A percentile compares a stretch with the other conserved stretches of the same genome.
Conservation (phyloP, 768 basidiomycete genomes). For the Lactifluus echinatus region DNA sequence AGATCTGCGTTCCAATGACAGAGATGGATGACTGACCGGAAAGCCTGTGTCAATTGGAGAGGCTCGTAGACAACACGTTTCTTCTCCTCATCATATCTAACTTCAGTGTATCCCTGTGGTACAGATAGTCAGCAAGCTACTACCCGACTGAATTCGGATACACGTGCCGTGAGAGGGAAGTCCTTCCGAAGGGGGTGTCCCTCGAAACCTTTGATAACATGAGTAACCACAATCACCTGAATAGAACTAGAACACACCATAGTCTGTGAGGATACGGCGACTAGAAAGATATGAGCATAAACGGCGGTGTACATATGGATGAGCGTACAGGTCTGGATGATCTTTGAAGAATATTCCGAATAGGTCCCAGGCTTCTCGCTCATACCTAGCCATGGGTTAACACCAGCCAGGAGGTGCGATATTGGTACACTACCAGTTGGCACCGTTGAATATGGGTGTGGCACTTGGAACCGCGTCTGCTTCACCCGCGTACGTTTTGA, state of each 20-base stretch:
- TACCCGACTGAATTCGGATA: not conserved
- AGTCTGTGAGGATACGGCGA: conserved; percentile 96
- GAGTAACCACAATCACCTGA: conserved; percentile 4
- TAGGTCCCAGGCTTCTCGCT: conserved; percentile 97
- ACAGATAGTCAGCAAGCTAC: not conserved
- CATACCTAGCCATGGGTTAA: conserved; percentile 53
- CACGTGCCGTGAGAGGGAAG: conserved; percentile 86
- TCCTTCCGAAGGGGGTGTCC: conserved; percentile 97
- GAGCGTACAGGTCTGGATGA: conserved; percentile 88
- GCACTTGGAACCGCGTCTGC: conserved; percentile 84
- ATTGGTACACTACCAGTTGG: conserved; percentile 67
- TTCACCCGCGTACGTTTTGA: conserved; percentile 96
- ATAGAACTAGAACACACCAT: conserved; percentile 45
- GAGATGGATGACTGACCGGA: conserved; percentile 55
- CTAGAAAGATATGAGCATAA: conserved; percentile 33
- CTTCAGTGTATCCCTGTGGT: conserved; percentile 89
- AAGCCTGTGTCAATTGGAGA: conserved; percentile 94
- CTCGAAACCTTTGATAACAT: conserved; percentile 62
- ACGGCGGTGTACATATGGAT: conserved; percentile 1
- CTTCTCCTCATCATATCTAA: conserved; percentile 95
- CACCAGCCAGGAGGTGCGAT: not conserved
- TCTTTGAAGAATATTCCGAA: conserved; percentile 94
- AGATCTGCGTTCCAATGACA: not conserved
- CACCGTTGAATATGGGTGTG: conserved; percentile 72
- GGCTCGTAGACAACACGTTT: conserved; percentile 98